A percentile compares a stretch with the other conserved stretches of the same genome.
Evolutionary conservation across 805 yeast genomes (phyloP).

Genomic region (Ogataea trehalophila): DNA sequence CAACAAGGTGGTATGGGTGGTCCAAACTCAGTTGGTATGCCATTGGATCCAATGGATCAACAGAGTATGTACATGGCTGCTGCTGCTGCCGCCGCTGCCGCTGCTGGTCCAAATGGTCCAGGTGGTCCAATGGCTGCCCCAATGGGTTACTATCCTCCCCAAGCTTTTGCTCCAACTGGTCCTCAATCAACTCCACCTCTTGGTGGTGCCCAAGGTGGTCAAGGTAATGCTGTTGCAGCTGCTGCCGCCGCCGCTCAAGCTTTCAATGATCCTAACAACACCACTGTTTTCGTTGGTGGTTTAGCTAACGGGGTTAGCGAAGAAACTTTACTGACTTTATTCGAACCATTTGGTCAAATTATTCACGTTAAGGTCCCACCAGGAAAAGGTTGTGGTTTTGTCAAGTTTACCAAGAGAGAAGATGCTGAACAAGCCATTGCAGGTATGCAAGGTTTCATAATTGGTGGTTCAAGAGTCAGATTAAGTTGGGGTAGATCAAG

Average conservation of each 20-base stretch:
- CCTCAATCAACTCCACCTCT: constrained; percentile 6
- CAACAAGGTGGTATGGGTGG: constrained; percentile 8
- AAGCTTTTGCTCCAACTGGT: constrained; percentile 13
- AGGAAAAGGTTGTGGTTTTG: constrained; percentile 78
- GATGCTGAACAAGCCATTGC: constrained; percentile 76
- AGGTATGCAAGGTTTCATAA: constrained; percentile 73
- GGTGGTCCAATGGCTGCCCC: constrained; percentile 18
- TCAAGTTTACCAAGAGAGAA: constrained; percentile 58
- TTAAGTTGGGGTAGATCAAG: constrained; percentile 69
- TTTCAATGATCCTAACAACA: constrained; percentile 59
- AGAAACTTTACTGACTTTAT: constrained; percentile 52
- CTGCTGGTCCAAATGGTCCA: constrained; percentile 6
- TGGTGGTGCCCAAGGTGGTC: constrained; percentile 2
- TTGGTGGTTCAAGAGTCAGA: constrained; percentile 70
- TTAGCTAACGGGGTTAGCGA: constrained; percentile 61
- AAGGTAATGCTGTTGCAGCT: background rate
- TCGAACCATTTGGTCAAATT: constrained; percentile 71
- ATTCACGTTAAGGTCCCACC: constrained; percentile 69
- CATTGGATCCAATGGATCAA: constrained; percentile 20
- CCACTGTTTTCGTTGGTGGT: constrained; percentile 70
- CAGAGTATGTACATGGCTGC: constrained; percentile 20
- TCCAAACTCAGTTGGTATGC: constrained; percentile 13
- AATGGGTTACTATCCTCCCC: constrained; percentile 23
- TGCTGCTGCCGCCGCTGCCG: constrained; percentile 10
- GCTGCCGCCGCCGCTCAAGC: constrained; percentile 20